Conservation (phyloP, 2,329 filamentous ascomycete genomes). For the Didymella pinodella region DNA sequence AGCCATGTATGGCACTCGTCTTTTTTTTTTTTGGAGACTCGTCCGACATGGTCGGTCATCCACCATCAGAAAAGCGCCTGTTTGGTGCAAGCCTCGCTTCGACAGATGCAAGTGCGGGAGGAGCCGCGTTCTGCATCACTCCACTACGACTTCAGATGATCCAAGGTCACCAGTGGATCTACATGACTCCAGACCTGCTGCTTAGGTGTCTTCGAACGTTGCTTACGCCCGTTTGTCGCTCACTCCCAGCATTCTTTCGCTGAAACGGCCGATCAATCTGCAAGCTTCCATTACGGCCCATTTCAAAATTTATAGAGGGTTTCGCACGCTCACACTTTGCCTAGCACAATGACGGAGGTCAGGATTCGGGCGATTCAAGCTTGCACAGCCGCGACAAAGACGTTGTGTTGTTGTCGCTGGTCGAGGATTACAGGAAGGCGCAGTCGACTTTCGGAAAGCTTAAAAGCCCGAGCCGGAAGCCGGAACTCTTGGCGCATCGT, state of each 20-base stretch:
- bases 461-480: conserved; percentile 6
- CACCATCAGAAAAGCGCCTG: background rate
- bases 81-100: conserved; percentile 1
- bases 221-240: background rate
- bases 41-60: background rate
- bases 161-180: background rate
- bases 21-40: background rate
- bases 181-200: background rate
- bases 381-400: background rate
- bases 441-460: conserved; percentile 12
- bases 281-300: background rate
- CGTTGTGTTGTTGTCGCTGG: background rate
- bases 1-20: background rate
- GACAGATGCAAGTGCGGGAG: conserved; percentile 9
- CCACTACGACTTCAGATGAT: background rate
- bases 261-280: background rate
- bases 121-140: conserved; percentile 20
- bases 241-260: background rate
- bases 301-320: background rate
- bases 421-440: background rate
- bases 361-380: background rate
- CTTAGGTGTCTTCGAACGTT: background rate
- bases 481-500: conserved; percentile 9
- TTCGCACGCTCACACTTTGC: background rate
- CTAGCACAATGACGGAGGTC: background rate